These are phyloP conservation scores for Cylindrodendrum hubeiense DNA, from an alignment of 2,329 filamentous ascomycete species.

Conservation along the genomic window DNA sequence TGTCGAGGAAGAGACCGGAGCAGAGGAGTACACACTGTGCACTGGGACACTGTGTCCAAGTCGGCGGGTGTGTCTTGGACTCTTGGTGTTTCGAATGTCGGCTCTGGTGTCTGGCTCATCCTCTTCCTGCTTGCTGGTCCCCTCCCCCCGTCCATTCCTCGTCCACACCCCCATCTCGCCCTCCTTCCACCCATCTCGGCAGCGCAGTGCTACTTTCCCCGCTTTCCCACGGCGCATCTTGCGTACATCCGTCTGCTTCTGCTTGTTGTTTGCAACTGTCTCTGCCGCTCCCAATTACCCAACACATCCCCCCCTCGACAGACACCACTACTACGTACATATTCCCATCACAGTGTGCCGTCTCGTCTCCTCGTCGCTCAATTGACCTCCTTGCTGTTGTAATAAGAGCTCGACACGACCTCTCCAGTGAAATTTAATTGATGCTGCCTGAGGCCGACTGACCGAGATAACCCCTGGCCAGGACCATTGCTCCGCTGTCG, in stretches of 20 bases:
- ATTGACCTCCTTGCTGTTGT: slow-evolving; percentile 3
- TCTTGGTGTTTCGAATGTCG: background rate
- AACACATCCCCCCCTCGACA: background rate
- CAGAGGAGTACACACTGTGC: background rate
- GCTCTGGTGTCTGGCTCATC: background rate
- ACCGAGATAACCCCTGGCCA: background rate
- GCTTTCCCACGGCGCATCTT: slow-evolving; percentile 29
- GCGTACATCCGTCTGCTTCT: background rate
- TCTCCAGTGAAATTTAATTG: background rate
- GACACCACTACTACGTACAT: background rate
- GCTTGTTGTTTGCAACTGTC: background rate
- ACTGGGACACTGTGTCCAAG: background rate
- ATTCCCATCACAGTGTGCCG: background rate
- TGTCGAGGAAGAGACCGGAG: background rate
- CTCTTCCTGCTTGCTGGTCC: background rate
- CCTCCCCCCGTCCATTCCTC: background rate
- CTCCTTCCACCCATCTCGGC: slow-evolving; percentile 21
- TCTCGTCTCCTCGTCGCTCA: background rate
- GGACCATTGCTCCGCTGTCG: slow-evolving; percentile 14
- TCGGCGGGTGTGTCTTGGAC: background rate
- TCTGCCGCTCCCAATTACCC: background rate
- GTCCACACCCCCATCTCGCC: slow-evolving; percentile 6
- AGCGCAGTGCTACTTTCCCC: slow-evolving; percentile 39
- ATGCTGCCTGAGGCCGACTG: background rate
- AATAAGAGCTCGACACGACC: slow-evolving; percentile 1